These are phyloP conservation scores for Hyphodiscus sp. DNA, from an alignment of 2,329 filamentous ascomycete genomes.

Conservation along the genomic window DNA sequence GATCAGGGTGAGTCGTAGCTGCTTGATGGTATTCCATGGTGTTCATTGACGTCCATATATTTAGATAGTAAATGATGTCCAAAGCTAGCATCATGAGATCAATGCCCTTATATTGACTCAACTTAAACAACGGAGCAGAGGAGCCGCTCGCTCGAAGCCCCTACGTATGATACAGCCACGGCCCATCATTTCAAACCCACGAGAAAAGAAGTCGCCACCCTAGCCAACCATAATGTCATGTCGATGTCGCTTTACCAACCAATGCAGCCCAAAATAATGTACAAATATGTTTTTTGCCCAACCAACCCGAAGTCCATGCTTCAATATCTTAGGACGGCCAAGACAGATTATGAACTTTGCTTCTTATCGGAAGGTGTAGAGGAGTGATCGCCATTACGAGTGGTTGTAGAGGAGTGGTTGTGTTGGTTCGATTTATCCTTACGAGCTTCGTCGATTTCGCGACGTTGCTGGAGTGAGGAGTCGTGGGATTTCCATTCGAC, in stretches of 20 bases:
- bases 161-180: slow-evolving; percentile 18
- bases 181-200: slow-evolving; percentile 14
- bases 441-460: slow-evolving; percentile 83
- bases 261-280: slow-evolving; percentile 29
- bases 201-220: slow-evolving; percentile 15
- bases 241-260: slow-evolving; percentile 23
- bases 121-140: slow-evolving; percentile 2
- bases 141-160: slow-evolving; percentile 5
- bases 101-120: neutral
- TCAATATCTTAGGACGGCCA: neutral
- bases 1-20: too few relatives aligned
- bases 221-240: slow-evolving; percentile 17
- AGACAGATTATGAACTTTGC: slow-evolving; percentile 13
- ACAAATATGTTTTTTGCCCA: slow-evolving; percentile 15
- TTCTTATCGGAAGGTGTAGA: slow-evolving; percentile 22
- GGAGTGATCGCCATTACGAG: slow-evolving; percentile 20
- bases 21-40: too few relatives aligned
- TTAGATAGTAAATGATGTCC: too few relatives aligned
- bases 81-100: too few relatives aligned
- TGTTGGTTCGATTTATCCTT: slow-evolving; percentile 67
- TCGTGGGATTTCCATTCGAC: slow-evolving; percentile 96
- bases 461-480: slow-evolving; percentile 87
- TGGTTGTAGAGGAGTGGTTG: slow-evolving; percentile 24
- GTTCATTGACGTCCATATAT: too few relatives aligned
- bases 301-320: slow-evolving; percentile 8